A percentile compares a stretch with the other conserved stretches of the same genome.
phyloP scores from a whole-genome alignment of 495 filamentous ascomycete genomes.

The Penicillium roqueforti region DNA sequence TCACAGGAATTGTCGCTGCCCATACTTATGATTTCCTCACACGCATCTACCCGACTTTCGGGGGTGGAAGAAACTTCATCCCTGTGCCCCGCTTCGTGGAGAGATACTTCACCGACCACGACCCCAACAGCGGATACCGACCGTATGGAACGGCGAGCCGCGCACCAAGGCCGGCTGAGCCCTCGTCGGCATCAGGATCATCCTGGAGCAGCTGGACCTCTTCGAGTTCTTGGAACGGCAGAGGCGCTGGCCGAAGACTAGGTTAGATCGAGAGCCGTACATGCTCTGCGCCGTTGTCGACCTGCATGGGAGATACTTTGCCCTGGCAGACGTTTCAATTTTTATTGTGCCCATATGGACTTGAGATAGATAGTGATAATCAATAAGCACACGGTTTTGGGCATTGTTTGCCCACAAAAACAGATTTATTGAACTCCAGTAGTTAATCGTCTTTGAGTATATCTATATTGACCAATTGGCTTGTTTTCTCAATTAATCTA shows the following conservation, averaged over 20 bases:
- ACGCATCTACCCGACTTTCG: constrained; percentile 76
- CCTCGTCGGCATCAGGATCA: constrained; percentile 23
- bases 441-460: background rate
- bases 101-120: constrained; percentile 52
- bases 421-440: background rate
- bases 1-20: constrained; percentile 71
- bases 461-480: too few relatives aligned
- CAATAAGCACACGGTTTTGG: background rate
- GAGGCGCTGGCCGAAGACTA: constrained; percentile 65
- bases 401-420: background rate
- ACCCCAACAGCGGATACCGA: constrained; percentile 27
- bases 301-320: background rate
- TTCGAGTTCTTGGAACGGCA: constrained; percentile 54
- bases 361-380: background rate
- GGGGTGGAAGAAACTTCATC: constrained; percentile 68
- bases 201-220: constrained; percentile 30
- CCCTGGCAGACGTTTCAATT: background rate
- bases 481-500: background rate
- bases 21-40: constrained; percentile 85
- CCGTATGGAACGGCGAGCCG: constrained; percentile 58
- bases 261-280: constrained; percentile 29
- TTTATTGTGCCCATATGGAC: background rate
- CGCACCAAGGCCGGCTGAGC: constrained; percentile 18
- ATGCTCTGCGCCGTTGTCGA: background rate
- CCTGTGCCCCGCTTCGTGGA: constrained; percentile 63